Evolutionary conservation across 805 yeast genomes (phyloP), one percentile per base, ranked within the genome.

Genomic region (Lipomyces sp.): DNA sequence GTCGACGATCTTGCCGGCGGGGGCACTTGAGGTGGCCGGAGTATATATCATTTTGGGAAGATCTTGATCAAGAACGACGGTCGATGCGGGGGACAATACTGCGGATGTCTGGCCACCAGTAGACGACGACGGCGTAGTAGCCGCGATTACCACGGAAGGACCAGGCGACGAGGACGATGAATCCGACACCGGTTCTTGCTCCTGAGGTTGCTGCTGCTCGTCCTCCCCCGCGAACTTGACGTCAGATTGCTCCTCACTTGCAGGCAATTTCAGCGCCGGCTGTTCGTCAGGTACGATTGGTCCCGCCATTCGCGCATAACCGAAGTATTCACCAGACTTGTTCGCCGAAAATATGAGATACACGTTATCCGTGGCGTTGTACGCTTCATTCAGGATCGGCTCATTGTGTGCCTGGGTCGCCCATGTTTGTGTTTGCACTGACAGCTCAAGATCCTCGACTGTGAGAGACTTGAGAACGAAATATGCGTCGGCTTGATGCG

Each of bases 381-480:
- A 72, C 4, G 74, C 74, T 22, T 60, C 53, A 54, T 72, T 70
- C 58, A 71, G 62, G 44, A 61, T 60, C n/a, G 53, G 64, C 38
- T 64, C 66, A 55, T 72, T 72, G 51, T 72, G 73, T 10, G 67
- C 55, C 60, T 71, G 75, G 24, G 75, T 71, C 3, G 72, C 65
- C 75, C 75, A 71, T 33, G 58, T 52, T 22, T 69, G 67, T 6
- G 61, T 52, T 36, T 53, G 49, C 32, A 64, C 61, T 7, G 74
- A 69, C n/a, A 62, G 57, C 37, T 66, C 66, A 24, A 71, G 59
- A 46, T 71, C 75, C 21, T 65, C 68, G 8, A 61, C 61, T 3
- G 75, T 65, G 31, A 72, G 60, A 38, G 74, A 68, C 55, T 72
- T 71, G 59, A 74, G 68, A 32, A 71, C 66, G 50, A 71, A 71